These are phyloP conservation scores for Dujonia santamariae DNA, from an alignment of 1,139 yeast species.

Conservation along the genomic window DNA sequence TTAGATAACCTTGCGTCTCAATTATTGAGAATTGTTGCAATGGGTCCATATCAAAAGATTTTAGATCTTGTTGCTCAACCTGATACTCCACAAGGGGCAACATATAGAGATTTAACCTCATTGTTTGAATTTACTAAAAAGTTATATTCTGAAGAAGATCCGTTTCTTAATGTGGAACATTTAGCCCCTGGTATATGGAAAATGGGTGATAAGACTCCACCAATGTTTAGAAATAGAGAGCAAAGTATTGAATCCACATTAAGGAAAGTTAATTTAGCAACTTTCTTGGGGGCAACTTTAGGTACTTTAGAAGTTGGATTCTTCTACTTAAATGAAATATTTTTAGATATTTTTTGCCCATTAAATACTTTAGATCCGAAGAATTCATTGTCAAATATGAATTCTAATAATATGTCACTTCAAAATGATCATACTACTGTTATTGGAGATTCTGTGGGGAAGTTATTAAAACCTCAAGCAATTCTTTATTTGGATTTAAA, in stretches of 20 bases:
- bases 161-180: slow-evolving; percentile 61
- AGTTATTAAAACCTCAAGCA: slow-evolving; percentile 77
- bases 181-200: slow-evolving; percentile 68
- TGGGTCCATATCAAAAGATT: slow-evolving; percentile 71
- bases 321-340: slow-evolving; percentile 77
- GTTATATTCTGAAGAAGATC: slow-evolving; percentile 63
- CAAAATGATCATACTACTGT: slow-evolving; percentile 37
- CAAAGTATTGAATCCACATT: slow-evolving; percentile 67
- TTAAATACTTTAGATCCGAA: slow-evolving; percentile 44
- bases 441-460: slow-evolving; percentile 45
- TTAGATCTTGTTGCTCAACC: slow-evolving; percentile 70
- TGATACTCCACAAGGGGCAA: slow-evolving; percentile 70
- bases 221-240: slow-evolving; percentile 56
- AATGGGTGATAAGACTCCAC: slow-evolving; percentile 57
- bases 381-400: slow-evolving; percentile 39
- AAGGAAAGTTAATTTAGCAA: slow-evolving; percentile 82
- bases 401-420: slow-evolving; percentile 28
- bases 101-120: slow-evolving; percentile 68
- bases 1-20: slow-evolving; percentile 76
- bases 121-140: slow-evolving; percentile 71
- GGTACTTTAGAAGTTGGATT: slow-evolving; percentile 88
- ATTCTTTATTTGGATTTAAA: slow-evolving; percentile 78
- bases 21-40: slow-evolving; percentile 62
- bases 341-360: slow-evolving; percentile 81
- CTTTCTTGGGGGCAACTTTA: slow-evolving; percentile 79